Evolutionary conservation across 805 yeast species (phyloP).

Genomic region (Blastobotrys robertii): DNA sequence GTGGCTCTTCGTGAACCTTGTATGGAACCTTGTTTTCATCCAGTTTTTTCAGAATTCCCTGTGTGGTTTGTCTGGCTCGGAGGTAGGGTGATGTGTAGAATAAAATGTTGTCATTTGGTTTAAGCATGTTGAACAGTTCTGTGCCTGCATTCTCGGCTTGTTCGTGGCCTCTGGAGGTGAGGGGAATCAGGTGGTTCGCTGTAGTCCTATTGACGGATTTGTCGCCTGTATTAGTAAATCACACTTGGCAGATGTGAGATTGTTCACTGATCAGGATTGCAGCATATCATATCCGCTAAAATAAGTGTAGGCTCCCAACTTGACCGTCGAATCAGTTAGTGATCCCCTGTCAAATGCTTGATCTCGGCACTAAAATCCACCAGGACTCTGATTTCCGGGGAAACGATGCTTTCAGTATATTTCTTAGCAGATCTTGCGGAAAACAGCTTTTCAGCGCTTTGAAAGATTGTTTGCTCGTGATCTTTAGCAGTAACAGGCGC

Average conservation of each 20-base stretch:
- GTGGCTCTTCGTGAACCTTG: conserved; percentile 71
- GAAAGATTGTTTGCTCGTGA: too few species aligned
- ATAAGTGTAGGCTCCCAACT: too few species aligned
- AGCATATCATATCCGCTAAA: too few species aligned
- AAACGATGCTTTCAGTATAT: too few species aligned
- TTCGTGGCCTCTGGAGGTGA: conserved; percentile 59
- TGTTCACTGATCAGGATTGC: not conserved
- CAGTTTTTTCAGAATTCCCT: conserved; percentile 54
- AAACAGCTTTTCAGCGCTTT: too few species aligned
- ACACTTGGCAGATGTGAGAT: too few species aligned
- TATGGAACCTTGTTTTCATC: conserved; percentile 35
- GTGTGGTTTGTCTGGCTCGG: conserved; percentile 77
- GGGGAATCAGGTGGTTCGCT: conserved; percentile 71
- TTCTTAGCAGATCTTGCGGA: too few species aligned
- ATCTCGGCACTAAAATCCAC: too few species aligned
- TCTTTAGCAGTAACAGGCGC: too few species aligned
- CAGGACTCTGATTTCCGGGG: too few species aligned
- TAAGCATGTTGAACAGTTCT: conserved; percentile 28
- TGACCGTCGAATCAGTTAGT: too few species aligned
- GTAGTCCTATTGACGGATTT: conserved; percentile 66
- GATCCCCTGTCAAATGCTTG: too few species aligned
- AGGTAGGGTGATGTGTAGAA: conserved; percentile 82
- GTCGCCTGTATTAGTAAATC: conserved; percentile 34
- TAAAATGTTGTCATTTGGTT: conserved; percentile 47
- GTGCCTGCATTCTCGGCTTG: conserved; percentile 32